These are phyloP conservation scores for Sugiyamaella japonica DNA, from an alignment of 1,139 yeast genomes.

Conservation along the genomic window DNA sequence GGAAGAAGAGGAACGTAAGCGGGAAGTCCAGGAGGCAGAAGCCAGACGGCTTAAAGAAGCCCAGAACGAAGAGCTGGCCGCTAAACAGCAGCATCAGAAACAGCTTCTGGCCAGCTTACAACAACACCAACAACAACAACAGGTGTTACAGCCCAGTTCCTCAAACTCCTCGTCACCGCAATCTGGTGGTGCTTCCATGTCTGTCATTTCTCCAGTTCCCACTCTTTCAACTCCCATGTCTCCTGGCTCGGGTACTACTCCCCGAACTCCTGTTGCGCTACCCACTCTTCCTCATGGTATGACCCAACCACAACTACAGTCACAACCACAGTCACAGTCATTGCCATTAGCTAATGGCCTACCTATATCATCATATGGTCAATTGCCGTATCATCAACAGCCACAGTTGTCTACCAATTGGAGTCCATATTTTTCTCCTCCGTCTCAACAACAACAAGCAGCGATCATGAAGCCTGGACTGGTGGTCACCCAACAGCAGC, in stretches of 20 bases:
- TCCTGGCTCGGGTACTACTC: neutral
- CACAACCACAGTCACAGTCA: neutral
- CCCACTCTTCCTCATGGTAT: slow-evolving; percentile 21
- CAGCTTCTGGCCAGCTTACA: slow-evolving; percentile 25
- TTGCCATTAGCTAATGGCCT: neutral
- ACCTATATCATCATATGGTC: neutral
- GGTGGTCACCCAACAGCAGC: neutral
- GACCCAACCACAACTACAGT: slow-evolving; percentile 9
- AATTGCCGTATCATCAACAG: neutral
- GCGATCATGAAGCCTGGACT: neutral
- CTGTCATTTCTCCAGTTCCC: neutral
- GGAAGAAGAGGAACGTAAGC: slow-evolving; percentile 24
- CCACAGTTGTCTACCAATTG: slow-evolving; percentile 9
- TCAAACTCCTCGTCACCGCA: slow-evolving; percentile 12
- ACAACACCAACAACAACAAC: slow-evolving; percentile 23
- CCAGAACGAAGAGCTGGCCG: slow-evolving; percentile 21
- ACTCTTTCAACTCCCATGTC: neutral
- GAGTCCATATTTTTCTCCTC: slow-evolving; percentile 2
- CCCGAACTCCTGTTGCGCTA: slow-evolving; percentile 10
- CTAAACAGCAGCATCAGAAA: slow-evolving; percentile 27
- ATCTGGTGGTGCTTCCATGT: slow-evolving; percentile 9
- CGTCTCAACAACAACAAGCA: neutral
- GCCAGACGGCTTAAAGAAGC: slow-evolving; percentile 2
- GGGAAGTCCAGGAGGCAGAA: slow-evolving; percentile 21
- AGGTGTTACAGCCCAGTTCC: slow-evolving; percentile 10